Evolutionary conservation across 2,329 filamentous ascomycete genomes (phyloP).

Genomic region (Ceratocystis diversiconidia): DNA sequence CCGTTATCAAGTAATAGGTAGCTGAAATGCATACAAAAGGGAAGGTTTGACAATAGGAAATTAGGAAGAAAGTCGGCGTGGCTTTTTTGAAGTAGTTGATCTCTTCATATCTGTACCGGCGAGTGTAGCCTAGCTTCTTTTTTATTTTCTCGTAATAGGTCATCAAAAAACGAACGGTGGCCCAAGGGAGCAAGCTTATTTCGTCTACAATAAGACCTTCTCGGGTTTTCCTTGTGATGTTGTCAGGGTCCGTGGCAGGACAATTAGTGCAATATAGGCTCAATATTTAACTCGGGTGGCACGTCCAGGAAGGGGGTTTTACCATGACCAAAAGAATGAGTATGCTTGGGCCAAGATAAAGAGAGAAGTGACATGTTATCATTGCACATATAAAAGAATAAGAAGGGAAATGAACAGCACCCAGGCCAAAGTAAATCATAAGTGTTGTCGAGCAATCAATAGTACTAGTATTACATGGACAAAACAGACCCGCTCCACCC

Average conservation of each 20-base stretch:
- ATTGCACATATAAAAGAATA: not conserved
- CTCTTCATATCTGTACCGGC: not conserved
- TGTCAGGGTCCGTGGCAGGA: not conserved
- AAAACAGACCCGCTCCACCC: not conserved
- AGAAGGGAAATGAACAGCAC: not conserved
- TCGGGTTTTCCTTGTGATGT: not conserved
- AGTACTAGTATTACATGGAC: not conserved
- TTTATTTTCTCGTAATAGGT: too few relatives aligned
- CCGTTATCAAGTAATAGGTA: not conserved
- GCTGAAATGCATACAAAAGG: not conserved
- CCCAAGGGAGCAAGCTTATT: not conserved
- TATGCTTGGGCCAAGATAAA: not conserved
- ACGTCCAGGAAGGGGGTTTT: not conserved
- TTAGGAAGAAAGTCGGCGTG: not conserved
- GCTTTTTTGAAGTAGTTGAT: not conserved
- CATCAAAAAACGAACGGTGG: too few relatives aligned
- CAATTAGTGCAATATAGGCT: slow-evolving; percentile 1
- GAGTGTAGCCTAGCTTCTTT: not conserved
- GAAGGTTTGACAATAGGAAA: not conserved
- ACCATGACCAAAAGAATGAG: not conserved
- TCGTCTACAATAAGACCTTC: not conserved
- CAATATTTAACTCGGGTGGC: slow-evolving; percentile 2
- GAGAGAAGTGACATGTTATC: not conserved
- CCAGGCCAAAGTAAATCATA: not conserved
- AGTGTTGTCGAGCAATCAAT: not conserved